Percentiles rank a stretch among this genome's conserved stretches.
phyloP scores from a whole-genome alignment of 2,329 filamentous ascomycete species.

The Arthrinium phaeospermum region DNA sequence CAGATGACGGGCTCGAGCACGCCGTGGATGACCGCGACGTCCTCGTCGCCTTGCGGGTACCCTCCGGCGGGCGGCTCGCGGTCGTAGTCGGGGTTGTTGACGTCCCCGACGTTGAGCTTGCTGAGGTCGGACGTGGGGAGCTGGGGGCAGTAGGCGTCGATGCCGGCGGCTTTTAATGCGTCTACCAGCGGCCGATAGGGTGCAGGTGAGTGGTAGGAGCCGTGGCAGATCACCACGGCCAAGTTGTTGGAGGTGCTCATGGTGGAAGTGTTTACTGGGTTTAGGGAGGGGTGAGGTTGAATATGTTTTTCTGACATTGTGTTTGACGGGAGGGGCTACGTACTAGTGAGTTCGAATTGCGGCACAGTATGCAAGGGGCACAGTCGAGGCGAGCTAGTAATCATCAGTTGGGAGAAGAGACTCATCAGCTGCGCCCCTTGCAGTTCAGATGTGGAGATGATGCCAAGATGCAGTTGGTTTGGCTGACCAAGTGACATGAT shows the following conservation, averaged over 20 bases:
- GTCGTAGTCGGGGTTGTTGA: conserved; percentile 31
- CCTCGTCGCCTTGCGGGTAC: conserved; percentile 35
- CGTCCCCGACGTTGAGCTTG: conserved; percentile 32
- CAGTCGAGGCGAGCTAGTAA: too few relatives aligned
- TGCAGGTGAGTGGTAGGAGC: conserved; percentile 38
- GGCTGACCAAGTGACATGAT: too few relatives aligned
- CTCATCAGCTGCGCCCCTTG: too few relatives aligned
- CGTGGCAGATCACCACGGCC: conserved; percentile 34
- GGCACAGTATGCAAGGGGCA: too few relatives aligned
- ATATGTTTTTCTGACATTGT: too few relatives aligned
- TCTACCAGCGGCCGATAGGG: conserved; percentile 37
- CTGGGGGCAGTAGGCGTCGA: conserved; percentile 42
- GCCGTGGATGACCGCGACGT: conserved; percentile 6
- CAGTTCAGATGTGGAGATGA: background rate
- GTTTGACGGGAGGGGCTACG: too few relatives aligned
- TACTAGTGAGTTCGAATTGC: too few relatives aligned
- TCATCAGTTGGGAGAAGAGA: background rate
- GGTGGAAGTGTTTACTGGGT: background rate
- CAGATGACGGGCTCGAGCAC: background rate
- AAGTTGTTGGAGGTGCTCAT: conserved; percentile 23
- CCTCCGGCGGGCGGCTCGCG: conserved; percentile 34
- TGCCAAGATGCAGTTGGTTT: too few relatives aligned
- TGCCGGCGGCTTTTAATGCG: conserved; percentile 30
- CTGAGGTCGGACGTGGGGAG: conserved; percentile 38
- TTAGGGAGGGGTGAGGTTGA: too few relatives aligned